phyloP scores from a whole-genome alignment of 352 stramenopile species.

The Pythium utonaiense region DNA sequence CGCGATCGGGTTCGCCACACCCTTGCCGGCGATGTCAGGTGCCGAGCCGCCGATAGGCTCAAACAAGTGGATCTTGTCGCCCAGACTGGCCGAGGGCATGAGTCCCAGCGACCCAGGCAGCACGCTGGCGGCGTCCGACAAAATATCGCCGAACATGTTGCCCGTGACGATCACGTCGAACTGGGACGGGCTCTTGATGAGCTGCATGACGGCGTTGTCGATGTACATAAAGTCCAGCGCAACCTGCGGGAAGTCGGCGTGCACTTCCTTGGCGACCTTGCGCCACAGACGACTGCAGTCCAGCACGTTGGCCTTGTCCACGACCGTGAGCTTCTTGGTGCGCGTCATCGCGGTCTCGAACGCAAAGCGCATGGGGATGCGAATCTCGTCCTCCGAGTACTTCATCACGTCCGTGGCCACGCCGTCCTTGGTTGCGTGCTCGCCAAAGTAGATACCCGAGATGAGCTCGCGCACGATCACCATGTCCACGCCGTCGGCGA shows the following conservation, averaged over 20 bases:
- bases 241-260: constrained; percentile 91
- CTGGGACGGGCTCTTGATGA: constrained; percentile 97
- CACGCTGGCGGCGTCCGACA: constrained; percentile 97
- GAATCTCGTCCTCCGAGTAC: constrained; percentile 93
- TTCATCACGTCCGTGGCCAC: constrained; percentile 95
- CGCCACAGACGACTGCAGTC: constrained; percentile 93
- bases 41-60: constrained; percentile 98
- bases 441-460: constrained; percentile 99
- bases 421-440: constrained; percentile 68
- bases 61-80: constrained; percentile 91
- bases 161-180: constrained; percentile 99
- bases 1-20: constrained; percentile 96
- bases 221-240: constrained; percentile 98
- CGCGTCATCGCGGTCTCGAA: constrained; percentile 86
- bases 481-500: constrained; percentile 95
- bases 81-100: constrained; percentile 97
- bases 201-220: constrained; percentile 98
- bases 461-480: constrained; percentile 98
- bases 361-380: constrained; percentile 80
- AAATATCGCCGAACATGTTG: constrained; percentile 99
- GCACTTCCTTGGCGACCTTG: constrained; percentile 89
- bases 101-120: constrained; percentile 97
- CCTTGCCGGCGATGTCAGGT: constrained; percentile 96
- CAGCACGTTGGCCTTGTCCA: constrained; percentile 99
- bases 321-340: constrained; percentile 93